Evolutionary conservation across 1,139 yeast genomes (phyloP), one percentile per base, ranked within the genome.

Genomic region (Candida mesenterica): DNA sequence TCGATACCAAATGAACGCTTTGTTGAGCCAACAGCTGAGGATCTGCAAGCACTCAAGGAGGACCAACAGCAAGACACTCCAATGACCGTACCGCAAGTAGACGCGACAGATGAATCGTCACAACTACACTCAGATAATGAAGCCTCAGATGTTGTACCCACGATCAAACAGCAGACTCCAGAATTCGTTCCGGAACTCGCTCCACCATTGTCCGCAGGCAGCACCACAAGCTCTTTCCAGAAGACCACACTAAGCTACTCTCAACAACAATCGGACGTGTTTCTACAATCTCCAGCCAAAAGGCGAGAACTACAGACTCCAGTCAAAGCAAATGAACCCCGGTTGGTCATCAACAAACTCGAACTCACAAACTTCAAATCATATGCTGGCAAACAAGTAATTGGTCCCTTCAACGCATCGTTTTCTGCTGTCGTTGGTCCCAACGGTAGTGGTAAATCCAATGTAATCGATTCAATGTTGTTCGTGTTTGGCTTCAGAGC

Each of bases 371-470:
- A 94, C 55, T 94, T 92, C 74, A 94, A 94, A 54, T 89, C 97
- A 0, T 94, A 94, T 57, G 97, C 97, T 0, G 98, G 98, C 0
- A 65, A 73, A n/a, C 97, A 92, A 61, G 77, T 77, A 7, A 86
- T 94, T 40, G 99, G 99, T 0, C 98, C 99, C 0, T 94, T 94
- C 59, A 85, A 92, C 55, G 66, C 89, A 30, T 87, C 95, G 2
- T 94, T 94, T 55, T 87, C 96, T 6, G 97, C 99, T 0, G 95
- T 94, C 7, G 97, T 94, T n/a, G 99, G 99, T 0, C 98, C 98
- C 3, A 94, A 94, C 57, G 99, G 99, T 20, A 86, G 96, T 27
- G 98, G 98, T 6, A 92, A 92, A 60, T 90, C 97, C 9, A 94
- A 94, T 55, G 98, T 94, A 26, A 94, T 94, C 45, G 99, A 94